Evolutionary conservation across 2,329 filamentous ascomycete species (phyloP), one percentile per base, ranked within the genome.

Genomic region (Cylindrodendrum hubeiense): DNA sequence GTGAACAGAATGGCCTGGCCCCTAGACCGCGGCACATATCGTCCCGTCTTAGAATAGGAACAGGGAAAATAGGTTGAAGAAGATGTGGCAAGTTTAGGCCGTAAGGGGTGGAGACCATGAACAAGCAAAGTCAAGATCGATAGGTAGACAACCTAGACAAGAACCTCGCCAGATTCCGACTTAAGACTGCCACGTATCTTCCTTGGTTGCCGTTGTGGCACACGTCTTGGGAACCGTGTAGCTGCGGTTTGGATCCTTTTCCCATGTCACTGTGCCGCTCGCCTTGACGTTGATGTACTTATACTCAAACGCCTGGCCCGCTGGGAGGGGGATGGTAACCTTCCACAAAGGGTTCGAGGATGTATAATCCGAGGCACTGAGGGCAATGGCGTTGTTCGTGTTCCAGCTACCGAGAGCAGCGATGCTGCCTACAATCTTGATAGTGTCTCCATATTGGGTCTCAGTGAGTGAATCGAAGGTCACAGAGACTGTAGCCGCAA

Each of bases 231-330:
- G 77, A 15, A 79, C 77, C 10, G 72, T 75, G 61, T 77, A 79
- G 2, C 66, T 72, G 47, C 81, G 83, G 74, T 88, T 85, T 0
- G 85, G 83, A 53, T 91, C 90, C 52, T 80, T 82, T 80, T 94
- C 91, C 91, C 91, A 93, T 3, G 79, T 82, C 9, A 91, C 78
- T 0, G 79, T 80, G 0, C 89, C 87, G 70, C 86, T 84, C 1
- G 78, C 73, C 63, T 83, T 82, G 44, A 90, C 84, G 53, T 87
- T 86, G 71, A 93, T 86, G 74, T 88, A 94, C 81, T 93, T 93
- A 77, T 93, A 93, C 79, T 89, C 73, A 46, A 93, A 81, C 3
- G 77, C 79, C 51, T 82, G 81, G 3, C 90, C 90, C 0, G 87
- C 82, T 0, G 82, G 78, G 17, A 94, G 77, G 2, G 79, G 80